A percentile compares a stretch with the other conserved stretches of the same genome.
These are phyloP conservation scores for Conticribra weissflogii DNA, from an alignment of 108 stramenopile species.

Conservation along the genomic window DNA sequence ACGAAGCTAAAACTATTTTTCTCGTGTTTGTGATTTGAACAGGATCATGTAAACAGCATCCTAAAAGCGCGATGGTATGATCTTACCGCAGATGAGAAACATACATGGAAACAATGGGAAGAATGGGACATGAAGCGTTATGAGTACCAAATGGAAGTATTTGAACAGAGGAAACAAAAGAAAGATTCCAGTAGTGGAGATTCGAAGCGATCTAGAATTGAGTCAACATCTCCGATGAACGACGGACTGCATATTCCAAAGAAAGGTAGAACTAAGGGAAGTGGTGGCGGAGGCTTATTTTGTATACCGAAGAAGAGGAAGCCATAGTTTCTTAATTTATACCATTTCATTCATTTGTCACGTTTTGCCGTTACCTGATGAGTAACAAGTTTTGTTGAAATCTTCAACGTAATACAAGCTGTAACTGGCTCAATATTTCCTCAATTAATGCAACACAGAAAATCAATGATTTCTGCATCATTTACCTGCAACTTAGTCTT, in stretches of 20 bases:
- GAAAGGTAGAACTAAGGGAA: background rate
- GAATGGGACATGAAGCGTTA: conserved; percentile 80
- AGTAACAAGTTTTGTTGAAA: no score
- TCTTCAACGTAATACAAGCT: background rate
- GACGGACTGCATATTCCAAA: background rate
- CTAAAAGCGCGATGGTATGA: conserved; percentile 73
- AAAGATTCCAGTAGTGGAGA: background rate
- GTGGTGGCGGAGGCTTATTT: conserved; percentile 11
- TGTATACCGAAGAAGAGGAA: conserved; percentile 42
- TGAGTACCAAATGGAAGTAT: conserved; percentile 55
- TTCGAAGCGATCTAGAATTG: background rate
- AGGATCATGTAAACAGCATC: conserved; percentile 67
- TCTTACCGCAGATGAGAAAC: conserved; percentile 67
- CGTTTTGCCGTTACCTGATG: no score
- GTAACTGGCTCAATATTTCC: no score
- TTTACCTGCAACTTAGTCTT: no score
- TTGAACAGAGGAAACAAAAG: conserved; percentile 11
- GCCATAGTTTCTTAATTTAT: no score
- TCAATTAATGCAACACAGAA: no score
- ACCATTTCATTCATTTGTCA: no score
- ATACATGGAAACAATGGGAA: conserved; percentile 75
- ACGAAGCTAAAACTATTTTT: background rate
- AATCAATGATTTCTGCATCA: no score
- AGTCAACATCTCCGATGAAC: background rate
- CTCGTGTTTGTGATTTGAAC: background rate